phyloP scores from a whole-genome alignment of 257 asterid species.

The Nicotiana tabacum region DNA sequence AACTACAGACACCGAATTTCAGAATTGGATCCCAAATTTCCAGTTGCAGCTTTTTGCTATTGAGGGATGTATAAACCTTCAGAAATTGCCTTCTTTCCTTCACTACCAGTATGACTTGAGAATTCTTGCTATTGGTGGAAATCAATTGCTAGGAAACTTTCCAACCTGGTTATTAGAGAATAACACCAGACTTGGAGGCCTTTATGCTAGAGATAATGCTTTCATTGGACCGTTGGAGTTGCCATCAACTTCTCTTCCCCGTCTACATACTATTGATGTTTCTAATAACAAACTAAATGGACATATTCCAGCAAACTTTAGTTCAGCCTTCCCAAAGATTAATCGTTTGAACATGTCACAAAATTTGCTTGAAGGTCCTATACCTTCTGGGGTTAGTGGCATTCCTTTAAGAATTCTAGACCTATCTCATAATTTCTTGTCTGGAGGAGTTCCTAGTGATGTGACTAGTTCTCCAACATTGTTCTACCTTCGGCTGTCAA shows the following conservation, averaged over 20 bases:
- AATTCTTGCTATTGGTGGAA: background rate
- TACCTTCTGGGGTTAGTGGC: background rate
- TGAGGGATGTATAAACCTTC: rapidly evolving
- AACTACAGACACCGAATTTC: background rate
- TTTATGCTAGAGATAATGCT: background rate
- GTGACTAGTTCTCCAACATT: background rate
- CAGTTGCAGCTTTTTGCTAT: background rate
- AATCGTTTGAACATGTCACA: background rate
- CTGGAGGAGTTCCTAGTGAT: background rate
- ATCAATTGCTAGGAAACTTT: background rate
- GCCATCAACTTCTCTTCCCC: background rate
- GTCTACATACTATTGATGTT: background rate
- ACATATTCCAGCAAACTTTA: background rate
- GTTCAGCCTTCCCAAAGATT: background rate
- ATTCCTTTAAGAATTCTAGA: rapidly evolving
- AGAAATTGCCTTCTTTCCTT: background rate
- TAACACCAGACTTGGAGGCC: background rate
- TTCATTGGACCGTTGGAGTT: background rate
- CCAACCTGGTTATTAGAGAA: constrained; percentile 1
- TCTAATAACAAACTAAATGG: constrained; percentile 2
- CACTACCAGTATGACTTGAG: constrained; percentile 7
- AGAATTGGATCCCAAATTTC: background rate
- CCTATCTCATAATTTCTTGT: background rate
- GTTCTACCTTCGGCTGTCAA: background rate
- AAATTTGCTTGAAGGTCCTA: background rate